Percentiles rank a stretch among this genome's conserved stretches.
Evolutionary conservation across 805 yeast species (phyloP).

Genomic region (Wickerhamia fluorescens): DNA sequence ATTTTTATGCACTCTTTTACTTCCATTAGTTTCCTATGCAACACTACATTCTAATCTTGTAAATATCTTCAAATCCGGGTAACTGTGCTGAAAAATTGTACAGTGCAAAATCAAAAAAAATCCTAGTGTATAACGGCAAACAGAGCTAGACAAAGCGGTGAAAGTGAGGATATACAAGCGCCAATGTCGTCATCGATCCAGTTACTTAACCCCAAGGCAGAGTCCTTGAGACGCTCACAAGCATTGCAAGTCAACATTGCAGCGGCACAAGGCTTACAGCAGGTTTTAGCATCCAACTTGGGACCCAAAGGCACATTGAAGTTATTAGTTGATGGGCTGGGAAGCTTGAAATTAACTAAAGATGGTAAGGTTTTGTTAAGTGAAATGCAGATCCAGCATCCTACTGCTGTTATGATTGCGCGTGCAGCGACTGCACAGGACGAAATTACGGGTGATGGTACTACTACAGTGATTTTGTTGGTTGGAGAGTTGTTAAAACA

Average conservation of each 20-base stretch:
- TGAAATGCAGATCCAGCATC: constrained; percentile 86
- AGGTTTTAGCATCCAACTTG: constrained; percentile 81
- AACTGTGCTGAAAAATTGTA: too few species aligned
- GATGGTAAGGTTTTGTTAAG: constrained; percentile 91
- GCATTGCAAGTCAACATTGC: constrained; percentile 92
- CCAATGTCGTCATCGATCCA: constrained; percentile 66
- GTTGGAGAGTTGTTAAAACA: constrained; percentile 94
- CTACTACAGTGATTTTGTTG: constrained; percentile 87
- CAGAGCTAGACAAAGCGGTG: too few species aligned
- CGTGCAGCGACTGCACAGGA: constrained; percentile 98
- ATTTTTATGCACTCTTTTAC: too few species aligned
- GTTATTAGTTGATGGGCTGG: constrained; percentile 95
- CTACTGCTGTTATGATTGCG: constrained; percentile 53
- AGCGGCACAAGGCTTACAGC: constrained; percentile 96
- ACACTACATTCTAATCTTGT: too few species aligned
- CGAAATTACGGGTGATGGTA: constrained; percentile 99
- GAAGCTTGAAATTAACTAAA: constrained; percentile 89
- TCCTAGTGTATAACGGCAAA: constrained; percentile 4
- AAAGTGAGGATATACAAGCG: constrained; percentile 2
- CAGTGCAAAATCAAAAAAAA: constrained; percentile 2
- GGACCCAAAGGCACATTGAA: constrained; percentile 98
- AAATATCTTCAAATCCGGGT: constrained; percentile 3
- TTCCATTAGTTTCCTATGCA: too few species aligned
- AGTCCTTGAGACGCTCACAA: constrained; percentile 90
- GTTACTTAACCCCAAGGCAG: constrained; percentile 93